These are phyloP conservation scores for Fraxinus americana DNA, from an alignment of 257 asterid species.

Conservation along the genomic window DNA sequence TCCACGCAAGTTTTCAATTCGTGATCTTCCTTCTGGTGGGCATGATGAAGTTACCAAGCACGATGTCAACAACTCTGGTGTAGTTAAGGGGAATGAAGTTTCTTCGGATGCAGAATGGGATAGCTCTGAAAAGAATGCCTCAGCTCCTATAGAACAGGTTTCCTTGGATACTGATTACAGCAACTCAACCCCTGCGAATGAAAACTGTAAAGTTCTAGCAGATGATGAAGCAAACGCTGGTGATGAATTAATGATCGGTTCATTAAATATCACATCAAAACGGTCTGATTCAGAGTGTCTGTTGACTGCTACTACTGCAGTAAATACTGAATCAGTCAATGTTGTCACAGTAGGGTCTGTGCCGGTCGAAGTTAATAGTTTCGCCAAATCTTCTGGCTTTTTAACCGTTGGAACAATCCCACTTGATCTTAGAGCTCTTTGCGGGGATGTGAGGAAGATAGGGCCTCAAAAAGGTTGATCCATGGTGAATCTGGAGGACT, in stretches of 20 bases:
- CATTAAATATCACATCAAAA: conserved; percentile 39
- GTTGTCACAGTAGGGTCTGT: conserved; percentile 79
- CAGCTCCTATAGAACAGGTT: conserved; percentile 21
- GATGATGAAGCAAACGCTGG: conserved; percentile 30
- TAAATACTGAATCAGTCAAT: conserved; percentile 33
- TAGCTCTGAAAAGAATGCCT: conserved; percentile 20
- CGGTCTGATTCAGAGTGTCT: conserved; percentile 30
- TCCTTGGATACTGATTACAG: conserved; percentile 15
- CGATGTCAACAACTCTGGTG: background rate
- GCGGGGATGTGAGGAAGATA: conserved; percentile 31
- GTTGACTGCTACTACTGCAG: conserved; percentile 22
- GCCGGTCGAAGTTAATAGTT: conserved; percentile 58
- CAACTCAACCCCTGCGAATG: background rate
- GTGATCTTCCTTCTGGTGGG: conserved; percentile 34
- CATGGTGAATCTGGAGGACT: conserved; percentile 22
- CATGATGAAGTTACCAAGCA: conserved; percentile 29
- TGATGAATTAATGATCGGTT: conserved; percentile 44
- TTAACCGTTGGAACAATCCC: conserved; percentile 80
- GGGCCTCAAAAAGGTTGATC: conserved; percentile 5
- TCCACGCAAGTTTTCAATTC: conserved; percentile 52
- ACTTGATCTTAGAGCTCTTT: conserved; percentile 64
- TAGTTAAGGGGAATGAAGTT: background rate
- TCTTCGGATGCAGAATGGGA: conserved; percentile 8
- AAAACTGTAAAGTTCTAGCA: conserved; percentile 7
- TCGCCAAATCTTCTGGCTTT: conserved; percentile 41